These are phyloP conservation scores for Salix suchowensis DNA, from an alignment of 345 rosid genomes.

Conservation along the genomic window DNA sequence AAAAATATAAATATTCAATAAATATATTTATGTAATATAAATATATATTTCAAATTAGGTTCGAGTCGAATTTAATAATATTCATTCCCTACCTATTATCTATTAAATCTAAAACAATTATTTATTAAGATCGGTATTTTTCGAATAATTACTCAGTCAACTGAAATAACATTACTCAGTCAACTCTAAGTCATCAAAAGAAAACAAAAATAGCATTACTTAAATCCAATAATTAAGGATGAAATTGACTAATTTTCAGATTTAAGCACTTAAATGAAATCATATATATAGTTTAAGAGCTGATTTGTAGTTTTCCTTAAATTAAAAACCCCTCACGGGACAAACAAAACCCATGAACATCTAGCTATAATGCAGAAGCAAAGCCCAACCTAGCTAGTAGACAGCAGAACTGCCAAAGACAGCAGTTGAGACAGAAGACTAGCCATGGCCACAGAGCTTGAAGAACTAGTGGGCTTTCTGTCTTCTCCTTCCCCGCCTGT, in stretches of 20 bases:
- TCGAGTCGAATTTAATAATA: no score
- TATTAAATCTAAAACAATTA: no score
- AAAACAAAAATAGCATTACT: no score
- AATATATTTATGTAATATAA: no score
- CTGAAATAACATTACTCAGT: no score
- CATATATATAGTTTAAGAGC: background rate
- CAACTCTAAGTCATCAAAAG: no score
- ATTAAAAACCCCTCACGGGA: background rate
- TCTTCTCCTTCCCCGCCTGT: constrained; percentile 68
- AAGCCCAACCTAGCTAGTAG: background rate
- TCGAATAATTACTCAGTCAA: no score
- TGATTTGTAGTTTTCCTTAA: background rate
- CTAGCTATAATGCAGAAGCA: background rate
- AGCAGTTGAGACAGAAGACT: constrained; percentile 5
- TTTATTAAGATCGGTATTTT: no score
- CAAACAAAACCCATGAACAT: background rate
- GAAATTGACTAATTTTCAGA: background rate
- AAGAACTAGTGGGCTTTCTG: constrained; percentile 70
- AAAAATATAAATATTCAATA: no score
- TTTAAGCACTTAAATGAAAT: background rate
- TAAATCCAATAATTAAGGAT: background rate
- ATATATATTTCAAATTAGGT: no score
- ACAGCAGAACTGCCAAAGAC: background rate
- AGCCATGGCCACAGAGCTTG: constrained; percentile 79
- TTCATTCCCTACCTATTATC: no score